Base-by-base conservation (phyloP, 2,329 filamentous ascomycete genomes). In the Fusarium brachygibbosum region DNA sequence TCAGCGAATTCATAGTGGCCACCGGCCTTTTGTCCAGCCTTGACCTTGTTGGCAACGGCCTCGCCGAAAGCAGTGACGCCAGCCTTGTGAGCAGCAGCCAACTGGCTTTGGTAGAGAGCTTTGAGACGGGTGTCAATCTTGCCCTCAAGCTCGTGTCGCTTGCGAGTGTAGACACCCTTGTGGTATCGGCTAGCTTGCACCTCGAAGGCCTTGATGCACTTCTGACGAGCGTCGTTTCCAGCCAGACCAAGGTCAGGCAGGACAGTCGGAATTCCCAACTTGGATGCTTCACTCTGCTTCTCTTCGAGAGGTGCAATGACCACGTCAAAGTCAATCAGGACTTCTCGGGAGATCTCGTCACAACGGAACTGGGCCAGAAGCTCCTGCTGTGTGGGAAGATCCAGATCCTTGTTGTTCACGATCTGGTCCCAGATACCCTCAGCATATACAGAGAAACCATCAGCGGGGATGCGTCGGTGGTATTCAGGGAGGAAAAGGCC, bases 381-480 rank as follows among this genome's bases (percentile, higher is more conserved):
- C 79, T 99, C 96, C 81, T 99, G 96, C 78, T 99, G 96, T 0
- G 96, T 98, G 5, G 96, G 96, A 62, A 99, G 82, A 80, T 99
- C 96, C 56, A 99, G 85, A 76, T 99, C 96, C 81, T 99, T 99
- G 86, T 99, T 99, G 84, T 95, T 92, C 74, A 97, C 94, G 77
- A 99, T 99, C 81, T 98, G 95, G 75, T 98, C 94, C 96, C 96
- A 99, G 44, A 99, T 89, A 40, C 94, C 93, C 77, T 96, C 90
- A 1, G 96, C 94, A 75, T 99, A 99, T 63, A 94, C 86, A 0
- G 95, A 93, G 77, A 98, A 96, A n/a, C 96, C 96, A 79, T 99
- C 96, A 12, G 96, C 96, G 13, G 96, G 96, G 68, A 99, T 99
- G 59, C 96, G 88, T 65, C 96, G 88, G 81, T 99, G 96, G 78